Base-by-base conservation (phyloP, 2,329 filamentous ascomycete genomes). In the Fusarium transvaalense region DNA sequence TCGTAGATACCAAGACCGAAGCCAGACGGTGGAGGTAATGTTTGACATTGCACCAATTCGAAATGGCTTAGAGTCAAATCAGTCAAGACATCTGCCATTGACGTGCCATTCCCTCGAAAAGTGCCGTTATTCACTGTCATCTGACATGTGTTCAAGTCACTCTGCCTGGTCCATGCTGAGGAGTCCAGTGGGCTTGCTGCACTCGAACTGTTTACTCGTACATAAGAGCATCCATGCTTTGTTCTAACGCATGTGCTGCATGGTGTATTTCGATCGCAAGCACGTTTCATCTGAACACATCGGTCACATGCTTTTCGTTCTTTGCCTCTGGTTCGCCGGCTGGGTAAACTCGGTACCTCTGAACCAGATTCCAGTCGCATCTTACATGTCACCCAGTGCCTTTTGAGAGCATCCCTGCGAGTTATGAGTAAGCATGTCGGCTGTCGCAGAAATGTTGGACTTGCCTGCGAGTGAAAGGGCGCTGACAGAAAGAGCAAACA, bases 401-500 rank as follows among this genome's bases (percentile, higher is more conserved):
- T 17, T 21, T 51, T 51, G 14, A 51, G 48, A 17, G 48, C 48
- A 51, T 51, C 48, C 31, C 48, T 51, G 7, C 17, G 17, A 1
- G 5, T 9, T 12, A 17, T n/a, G 6, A 45, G 17, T 46, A 15
- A n/a, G 23, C 23, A 15, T 6, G 5, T 6, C 27, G 43, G 13
- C 17, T 4, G 14, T 38, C 15, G 13, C 3, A 38, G 9, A 38
- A 10, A 38, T 9, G n/a, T 38, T 29, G 8, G 29, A 31, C 25
- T 19, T 12, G 39, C 48, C 48, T 39, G 34, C 48, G 48, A 51
- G 48, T 51, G 35, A 51, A 51, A 4, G 9, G 7, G 1, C 25
- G 23, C 38, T 51, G 48, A 15, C 48, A 51, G 2, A 51, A 51
- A 5, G 35, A 31, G 8, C 48, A 51, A 5, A 51, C n/a, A 31